These are phyloP conservation scores for Colletotrichum chlorophyti DNA, from an alignment of 2,329 filamentous ascomycete species.

Conservation along the genomic window DNA sequence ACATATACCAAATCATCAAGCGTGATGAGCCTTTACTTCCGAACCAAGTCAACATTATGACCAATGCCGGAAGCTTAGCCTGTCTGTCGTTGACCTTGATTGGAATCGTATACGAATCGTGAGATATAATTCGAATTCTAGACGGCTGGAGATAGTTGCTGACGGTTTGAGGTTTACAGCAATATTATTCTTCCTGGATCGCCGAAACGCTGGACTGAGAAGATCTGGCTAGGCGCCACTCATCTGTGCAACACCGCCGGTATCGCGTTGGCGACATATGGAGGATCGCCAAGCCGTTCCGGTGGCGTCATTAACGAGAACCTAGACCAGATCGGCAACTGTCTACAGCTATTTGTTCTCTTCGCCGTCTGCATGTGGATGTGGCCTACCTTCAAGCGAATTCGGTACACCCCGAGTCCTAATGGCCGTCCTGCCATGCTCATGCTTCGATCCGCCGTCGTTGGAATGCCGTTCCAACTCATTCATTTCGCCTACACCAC, in stretches of 20 bases:
- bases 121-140: conserved; percentile 4
- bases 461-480: conserved; percentile 32
- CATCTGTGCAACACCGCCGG: conserved; percentile 33
- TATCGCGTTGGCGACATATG: conserved; percentile 31
- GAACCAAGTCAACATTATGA: conserved; percentile 35
- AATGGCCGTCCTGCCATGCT: conserved; percentile 28
- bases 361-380: conserved; percentile 31
- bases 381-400: conserved; percentile 30
- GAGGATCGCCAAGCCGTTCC: conserved; percentile 23
- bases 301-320: conserved; percentile 28
- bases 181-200: conserved; percentile 31
- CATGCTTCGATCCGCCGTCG: conserved; percentile 27
- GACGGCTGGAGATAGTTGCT: neutral
- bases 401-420: conserved; percentile 9
- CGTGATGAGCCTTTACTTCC: conserved; percentile 30
- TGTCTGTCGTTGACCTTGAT: conserved; percentile 35
- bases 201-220: conserved; percentile 28
- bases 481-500: conserved; percentile 32
- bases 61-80: conserved; percentile 36
- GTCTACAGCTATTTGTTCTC: conserved; percentile 32
- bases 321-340: conserved; percentile 31
- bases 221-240: conserved; percentile 33
- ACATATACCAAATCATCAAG: conserved; percentile 34
- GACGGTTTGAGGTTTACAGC: conserved; percentile 4
- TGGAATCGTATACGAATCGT: conserved; percentile 38